Conservation (phyloP, 208 protist species). For the Acanthamoeba pearcei region DNA sequence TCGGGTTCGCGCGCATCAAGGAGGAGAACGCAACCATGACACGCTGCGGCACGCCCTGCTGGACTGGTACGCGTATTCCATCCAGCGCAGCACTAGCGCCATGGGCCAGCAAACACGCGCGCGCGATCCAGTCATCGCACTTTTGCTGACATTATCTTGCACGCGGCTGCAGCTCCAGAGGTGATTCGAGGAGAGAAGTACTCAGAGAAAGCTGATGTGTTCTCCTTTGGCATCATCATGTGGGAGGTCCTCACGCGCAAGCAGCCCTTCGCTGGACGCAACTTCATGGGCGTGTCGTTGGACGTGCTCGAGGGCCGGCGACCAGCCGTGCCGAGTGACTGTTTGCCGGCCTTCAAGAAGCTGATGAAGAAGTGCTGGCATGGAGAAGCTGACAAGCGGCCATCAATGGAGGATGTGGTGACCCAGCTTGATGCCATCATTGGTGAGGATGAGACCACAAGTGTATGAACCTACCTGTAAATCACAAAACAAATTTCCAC, state of each 20-base stretch:
- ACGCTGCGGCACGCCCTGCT: too few species aligned
- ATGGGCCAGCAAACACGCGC: too few species aligned
- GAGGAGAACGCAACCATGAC: too few species aligned
- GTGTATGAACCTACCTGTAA: too few species aligned
- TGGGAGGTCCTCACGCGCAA: constrained; percentile 4
- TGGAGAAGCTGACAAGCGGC: not conserved
- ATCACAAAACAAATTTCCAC: too few species aligned
- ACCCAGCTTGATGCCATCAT: not conserved
- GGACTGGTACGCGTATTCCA: too few species aligned
- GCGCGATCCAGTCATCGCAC: too few species aligned
- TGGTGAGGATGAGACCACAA: not conserved
- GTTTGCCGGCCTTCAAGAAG: not conserved
- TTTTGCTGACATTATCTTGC: too few species aligned
- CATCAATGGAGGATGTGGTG: not conserved
- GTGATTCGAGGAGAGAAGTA: too few species aligned
- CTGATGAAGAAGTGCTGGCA: not conserved
- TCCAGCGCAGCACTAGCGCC: too few species aligned
- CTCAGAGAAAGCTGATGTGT: not conserved
- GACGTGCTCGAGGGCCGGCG: not conserved
- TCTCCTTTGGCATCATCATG: constrained; percentile 21
- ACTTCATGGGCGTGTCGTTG: constrained; percentile 23
- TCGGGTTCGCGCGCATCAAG: too few species aligned
- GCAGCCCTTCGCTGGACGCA: constrained; percentile 17
- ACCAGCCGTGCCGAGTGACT: not conserved
- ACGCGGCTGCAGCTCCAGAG: too few species aligned